Percentiles rank a stretch among this genome's conserved stretches.
Conservation (phyloP, 116 monocot genomes). For the Phalaenopsis hybrid region DNA sequence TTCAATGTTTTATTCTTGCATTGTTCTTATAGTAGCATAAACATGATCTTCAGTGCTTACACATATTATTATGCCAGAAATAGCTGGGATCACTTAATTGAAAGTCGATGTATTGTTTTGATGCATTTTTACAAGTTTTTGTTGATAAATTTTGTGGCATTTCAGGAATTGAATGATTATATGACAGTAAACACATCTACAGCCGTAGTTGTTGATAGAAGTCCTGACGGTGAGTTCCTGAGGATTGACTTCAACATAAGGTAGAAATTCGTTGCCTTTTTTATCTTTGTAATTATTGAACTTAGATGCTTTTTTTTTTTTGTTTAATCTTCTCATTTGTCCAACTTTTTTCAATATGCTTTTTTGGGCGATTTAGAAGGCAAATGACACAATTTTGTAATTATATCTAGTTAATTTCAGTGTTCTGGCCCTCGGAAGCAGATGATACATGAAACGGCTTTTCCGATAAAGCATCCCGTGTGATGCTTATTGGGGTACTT, state of each 20-base stretch:
- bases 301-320: not conserved
- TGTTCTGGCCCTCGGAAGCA: not conserved
- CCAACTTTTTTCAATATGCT: not conserved
- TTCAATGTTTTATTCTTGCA: not conserved
- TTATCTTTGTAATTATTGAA: not conserved
- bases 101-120: not conserved
- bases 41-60: not conserved
- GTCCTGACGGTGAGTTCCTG: slow-evolving; percentile 85
- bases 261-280: slow-evolving; percentile 17
- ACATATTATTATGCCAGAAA: not conserved
- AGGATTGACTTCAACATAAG: slow-evolving; percentile 88
- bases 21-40: not conserved
- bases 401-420: not conserved
- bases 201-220: slow-evolving; percentile 80
- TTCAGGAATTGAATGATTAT: slow-evolving; percentile 79
- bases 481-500: not conserved
- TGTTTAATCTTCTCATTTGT: not conserved
- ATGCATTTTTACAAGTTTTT: not conserved
- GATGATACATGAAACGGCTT: not conserved
- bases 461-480: not conserved
- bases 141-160: not conserved
- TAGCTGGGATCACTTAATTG: not conserved
- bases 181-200: slow-evolving; percentile 67
- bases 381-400: not conserved
- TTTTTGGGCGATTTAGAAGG: not conserved